Evolutionary conservation across 1,284 basidiomycete species (phyloP).

Genomic region (Mycena citricolor): DNA sequence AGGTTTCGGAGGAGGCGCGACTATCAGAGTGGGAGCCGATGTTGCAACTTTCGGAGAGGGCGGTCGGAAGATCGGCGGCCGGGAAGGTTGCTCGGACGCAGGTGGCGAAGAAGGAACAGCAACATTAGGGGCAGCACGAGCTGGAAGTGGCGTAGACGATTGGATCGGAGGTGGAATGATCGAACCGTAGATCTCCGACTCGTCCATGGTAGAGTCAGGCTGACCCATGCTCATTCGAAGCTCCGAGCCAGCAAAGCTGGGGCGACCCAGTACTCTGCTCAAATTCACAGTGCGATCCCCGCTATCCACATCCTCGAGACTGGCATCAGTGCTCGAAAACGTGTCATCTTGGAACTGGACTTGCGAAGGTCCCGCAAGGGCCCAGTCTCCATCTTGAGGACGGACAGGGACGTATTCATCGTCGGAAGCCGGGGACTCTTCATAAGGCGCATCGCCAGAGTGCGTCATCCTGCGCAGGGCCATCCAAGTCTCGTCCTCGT

Average conservation of each 20-base stretch:
- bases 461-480: conserved; percentile 21
- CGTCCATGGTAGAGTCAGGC: conserved; percentile 45
- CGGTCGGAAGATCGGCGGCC: conserved; percentile 26
- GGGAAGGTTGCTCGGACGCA: too few relatives aligned
- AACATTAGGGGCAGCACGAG: conserved; percentile 23
- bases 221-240: conserved; percentile 40
- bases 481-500: conserved; percentile 23
- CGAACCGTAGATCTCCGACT: conserved; percentile 45
- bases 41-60: too few relatives aligned
- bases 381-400: conserved; percentile 1
- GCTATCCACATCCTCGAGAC: conserved; percentile 43
- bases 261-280: conserved; percentile 43
- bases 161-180: conserved; percentile 29
- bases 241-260: conserved; percentile 31
- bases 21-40: too few relatives aligned
- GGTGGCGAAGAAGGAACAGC: too few relatives aligned
- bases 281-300: conserved; percentile 54
- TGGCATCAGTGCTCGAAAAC: conserved; percentile 60
- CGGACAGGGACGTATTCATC: conserved; percentile 20
- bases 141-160: conserved; percentile 16
- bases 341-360: conserved; percentile 36
- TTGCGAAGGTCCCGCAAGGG: background rate
- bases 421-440: conserved; percentile 20
- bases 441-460: conserved; percentile 19
- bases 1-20: too few relatives aligned